A percentile compares a stretch with the other conserved stretches of the same genome.
Conservation (phyloP, 148 eudicot genomes). For the Chenopodium album region DNA sequence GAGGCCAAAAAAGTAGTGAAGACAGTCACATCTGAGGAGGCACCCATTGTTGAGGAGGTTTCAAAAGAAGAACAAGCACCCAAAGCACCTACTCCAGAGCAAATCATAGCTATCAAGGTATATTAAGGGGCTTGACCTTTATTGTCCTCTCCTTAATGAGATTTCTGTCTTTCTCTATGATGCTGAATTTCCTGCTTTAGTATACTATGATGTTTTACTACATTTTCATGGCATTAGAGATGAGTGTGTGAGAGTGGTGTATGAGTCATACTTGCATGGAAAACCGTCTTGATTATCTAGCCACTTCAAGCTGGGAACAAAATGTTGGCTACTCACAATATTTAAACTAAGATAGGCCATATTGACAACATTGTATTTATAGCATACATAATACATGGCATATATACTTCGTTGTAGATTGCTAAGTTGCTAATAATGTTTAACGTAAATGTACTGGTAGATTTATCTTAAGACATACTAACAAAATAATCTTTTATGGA, state of each 20-base stretch:
- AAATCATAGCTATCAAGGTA: slow-evolving; percentile 96
- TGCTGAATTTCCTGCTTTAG: neutral
- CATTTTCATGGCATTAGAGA: neutral
- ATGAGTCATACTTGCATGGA: no score
- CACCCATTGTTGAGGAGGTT: slow-evolving; percentile 44
- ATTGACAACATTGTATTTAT: no score
- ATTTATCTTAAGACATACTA: neutral
- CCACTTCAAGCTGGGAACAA: no score
- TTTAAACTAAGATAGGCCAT: no score
- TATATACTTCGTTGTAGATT: no score
- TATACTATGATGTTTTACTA: neutral
- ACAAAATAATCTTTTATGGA: neutral
- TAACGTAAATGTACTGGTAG: no score
- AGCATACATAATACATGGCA: no score
- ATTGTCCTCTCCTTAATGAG: neutral
- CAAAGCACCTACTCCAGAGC: slow-evolving; percentile 97
- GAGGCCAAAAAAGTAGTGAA: slow-evolving; percentile 65
- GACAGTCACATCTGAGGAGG: slow-evolving; percentile 63
- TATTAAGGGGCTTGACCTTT: neutral
- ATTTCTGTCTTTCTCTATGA: slow-evolving; percentile 1
- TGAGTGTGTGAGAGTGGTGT: neutral
- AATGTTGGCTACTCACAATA: no score
- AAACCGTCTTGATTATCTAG: no score
- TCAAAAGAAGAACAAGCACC: slow-evolving; percentile 64
- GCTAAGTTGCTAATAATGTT: no score